Evolutionary conservation across 2,329 filamentous ascomycete genomes (phyloP).

Genomic region (Leptographium lundbergii): DNA sequence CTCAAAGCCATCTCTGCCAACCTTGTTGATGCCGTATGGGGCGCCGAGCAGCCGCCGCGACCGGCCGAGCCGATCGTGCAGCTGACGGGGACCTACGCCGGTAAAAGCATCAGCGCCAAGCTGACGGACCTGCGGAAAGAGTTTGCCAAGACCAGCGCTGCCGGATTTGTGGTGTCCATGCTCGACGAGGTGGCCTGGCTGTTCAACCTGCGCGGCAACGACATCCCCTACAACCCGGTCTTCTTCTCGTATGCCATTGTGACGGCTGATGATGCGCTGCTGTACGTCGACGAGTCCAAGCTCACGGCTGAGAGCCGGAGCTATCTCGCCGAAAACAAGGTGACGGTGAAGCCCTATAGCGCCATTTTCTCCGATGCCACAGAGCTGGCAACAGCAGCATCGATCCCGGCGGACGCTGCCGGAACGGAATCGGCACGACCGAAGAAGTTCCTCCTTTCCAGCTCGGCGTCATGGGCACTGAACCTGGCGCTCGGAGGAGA

Average conservation of each 20-base stretch:
- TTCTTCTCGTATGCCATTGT: constrained; percentile 95
- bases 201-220: constrained; percentile 90
- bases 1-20: constrained; percentile 68
- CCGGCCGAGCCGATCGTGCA: constrained; percentile 67
- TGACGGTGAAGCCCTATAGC: constrained; percentile 70
- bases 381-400: constrained; percentile 36
- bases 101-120: constrained; percentile 73
- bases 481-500: constrained; percentile 78
- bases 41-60: constrained; percentile 53
- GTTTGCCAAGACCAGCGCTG: constrained; percentile 75
- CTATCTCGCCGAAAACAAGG: constrained; percentile 56
- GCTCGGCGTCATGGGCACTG: constrained; percentile 84
- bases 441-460: constrained; percentile 75
- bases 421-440: constrained; percentile 6
- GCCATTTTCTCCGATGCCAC: constrained; percentile 69
- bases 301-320: constrained; percentile 53
- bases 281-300: constrained; percentile 78
- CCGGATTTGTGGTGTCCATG: constrained; percentile 84
- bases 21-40: constrained; percentile 88
- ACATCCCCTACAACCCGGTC: constrained; percentile 95
- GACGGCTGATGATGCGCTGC: constrained; percentile 60
- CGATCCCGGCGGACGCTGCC: constrained; percentile 8
- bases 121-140: constrained; percentile 81
- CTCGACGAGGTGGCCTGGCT: constrained; percentile 96
- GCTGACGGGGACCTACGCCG: constrained; percentile 60